These are phyloP conservation scores for Lactifluus subvellereus DNA, from an alignment of 768 basidiomycete genomes.

Conservation along the genomic window DNA sequence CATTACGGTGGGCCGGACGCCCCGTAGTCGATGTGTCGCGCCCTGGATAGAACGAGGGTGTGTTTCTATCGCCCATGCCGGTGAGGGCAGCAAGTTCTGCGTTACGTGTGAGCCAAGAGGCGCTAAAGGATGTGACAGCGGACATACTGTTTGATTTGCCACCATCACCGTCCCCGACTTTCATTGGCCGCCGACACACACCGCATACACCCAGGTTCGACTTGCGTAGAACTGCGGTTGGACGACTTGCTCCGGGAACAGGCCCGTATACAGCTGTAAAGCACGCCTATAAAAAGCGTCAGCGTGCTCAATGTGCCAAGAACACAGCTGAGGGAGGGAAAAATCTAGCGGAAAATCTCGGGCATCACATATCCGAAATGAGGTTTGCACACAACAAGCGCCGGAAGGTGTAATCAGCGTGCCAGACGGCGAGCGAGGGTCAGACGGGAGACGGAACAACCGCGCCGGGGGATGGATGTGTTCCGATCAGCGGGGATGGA, in stretches of 20 bases:
- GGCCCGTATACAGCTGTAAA: slow-evolving; percentile 96
- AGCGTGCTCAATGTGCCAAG: not conserved
- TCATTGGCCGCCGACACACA: slow-evolving; percentile 95
- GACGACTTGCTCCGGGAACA: slow-evolving; percentile 52
- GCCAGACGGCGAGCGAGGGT: not conserved
- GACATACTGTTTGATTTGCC: slow-evolving; percentile 84
- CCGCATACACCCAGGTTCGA: slow-evolving; percentile 92
- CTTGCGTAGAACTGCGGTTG: slow-evolving; percentile 52
- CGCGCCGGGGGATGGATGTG: not conserved
- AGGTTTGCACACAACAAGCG: not conserved
- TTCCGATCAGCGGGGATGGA: not conserved
- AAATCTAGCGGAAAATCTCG: not conserved
- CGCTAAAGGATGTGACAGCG: slow-evolving; percentile 27
- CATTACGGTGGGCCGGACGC: slow-evolving; percentile 30
- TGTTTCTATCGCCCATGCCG: slow-evolving; percentile 68
- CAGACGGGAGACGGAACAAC: not conserved
- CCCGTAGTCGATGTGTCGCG: slow-evolving; percentile 49
- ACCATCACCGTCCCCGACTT: slow-evolving; percentile 81
- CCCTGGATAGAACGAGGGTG: slow-evolving; percentile 59
- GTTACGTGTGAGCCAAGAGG: slow-evolving; percentile 17
- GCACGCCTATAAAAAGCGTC: slow-evolving; percentile 65
- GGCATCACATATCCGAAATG: not conserved
- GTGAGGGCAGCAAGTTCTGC: slow-evolving; percentile 91
- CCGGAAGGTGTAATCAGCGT: not conserved
- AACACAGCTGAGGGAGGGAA: not conserved